Evolutionary conservation across 495 filamentous ascomycete genomes (phyloP).

Genomic region (Glonium stellatum): DNA sequence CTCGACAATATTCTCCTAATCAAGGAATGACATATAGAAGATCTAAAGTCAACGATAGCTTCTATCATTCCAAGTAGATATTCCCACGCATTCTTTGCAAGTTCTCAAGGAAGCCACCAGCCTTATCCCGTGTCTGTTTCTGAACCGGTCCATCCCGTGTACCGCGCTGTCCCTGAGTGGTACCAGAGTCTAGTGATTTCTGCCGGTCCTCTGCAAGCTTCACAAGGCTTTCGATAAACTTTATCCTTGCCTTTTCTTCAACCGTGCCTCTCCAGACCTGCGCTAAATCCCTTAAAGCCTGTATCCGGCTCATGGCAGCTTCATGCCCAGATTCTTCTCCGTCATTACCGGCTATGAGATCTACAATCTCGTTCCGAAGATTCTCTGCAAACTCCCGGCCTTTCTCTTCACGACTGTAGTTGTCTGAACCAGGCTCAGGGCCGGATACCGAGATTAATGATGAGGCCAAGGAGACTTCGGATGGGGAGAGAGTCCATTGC

Average conservation of each 20-base stretch:
- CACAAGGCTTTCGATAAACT: constrained; percentile 73
- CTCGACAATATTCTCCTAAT: too few species aligned
- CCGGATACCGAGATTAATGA: constrained; percentile 77
- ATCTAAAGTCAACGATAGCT: not conserved
- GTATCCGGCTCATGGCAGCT: constrained; percentile 62
- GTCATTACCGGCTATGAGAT: constrained; percentile 50
- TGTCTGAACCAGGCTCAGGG: constrained; percentile 54
- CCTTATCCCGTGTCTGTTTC: constrained; percentile 6
- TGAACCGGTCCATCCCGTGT: constrained; percentile 11
- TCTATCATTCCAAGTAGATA: constrained; percentile 8
- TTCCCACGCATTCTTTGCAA: constrained; percentile 20
- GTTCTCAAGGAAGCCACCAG: constrained; percentile 22
- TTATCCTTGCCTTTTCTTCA: constrained; percentile 77
- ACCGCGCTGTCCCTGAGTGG: constrained; percentile 12
- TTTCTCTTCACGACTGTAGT: constrained; percentile 64
- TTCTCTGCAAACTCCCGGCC: constrained; percentile 64
- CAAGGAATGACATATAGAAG: not conserved
- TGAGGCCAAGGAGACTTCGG: constrained; percentile 51
- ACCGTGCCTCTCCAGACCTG: constrained; percentile 88
- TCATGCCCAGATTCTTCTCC: constrained; percentile 47
- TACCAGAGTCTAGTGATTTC: constrained; percentile 18
- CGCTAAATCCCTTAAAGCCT: constrained; percentile 62
- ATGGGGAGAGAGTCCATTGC: constrained; percentile 83
- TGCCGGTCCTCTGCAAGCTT: constrained; percentile 45
- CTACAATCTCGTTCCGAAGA: constrained; percentile 63